Percentiles rank a stretch among this genome's conserved stretches.
Evolutionary conservation across 1,284 basidiomycete genomes (phyloP).

Genomic region (Irpex sp.): DNA sequence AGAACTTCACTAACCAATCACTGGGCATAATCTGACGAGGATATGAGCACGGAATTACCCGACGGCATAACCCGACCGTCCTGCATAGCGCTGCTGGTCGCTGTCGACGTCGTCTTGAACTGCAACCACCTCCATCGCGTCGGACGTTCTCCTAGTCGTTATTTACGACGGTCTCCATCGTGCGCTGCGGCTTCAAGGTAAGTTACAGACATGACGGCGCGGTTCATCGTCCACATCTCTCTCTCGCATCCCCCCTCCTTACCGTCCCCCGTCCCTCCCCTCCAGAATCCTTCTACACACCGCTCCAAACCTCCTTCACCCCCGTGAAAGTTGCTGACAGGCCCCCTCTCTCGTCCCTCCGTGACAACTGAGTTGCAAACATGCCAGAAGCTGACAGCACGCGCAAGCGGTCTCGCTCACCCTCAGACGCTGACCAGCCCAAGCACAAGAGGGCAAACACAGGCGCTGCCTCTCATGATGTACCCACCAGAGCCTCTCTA

Average conservation of each 20-base stretch:
- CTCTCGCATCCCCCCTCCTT: conserved; percentile 30
- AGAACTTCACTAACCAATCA: neutral
- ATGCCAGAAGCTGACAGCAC: conserved; percentile 80
- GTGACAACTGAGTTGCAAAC: conserved; percentile 43
- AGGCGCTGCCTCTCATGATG: conserved; percentile 64
- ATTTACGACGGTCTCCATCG: neutral
- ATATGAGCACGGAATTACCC: conserved; percentile 1
- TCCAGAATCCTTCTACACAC: conserved; percentile 22
- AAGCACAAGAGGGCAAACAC: conserved; percentile 83
- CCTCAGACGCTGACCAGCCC: conserved; percentile 75
- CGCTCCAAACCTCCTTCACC: conserved; percentile 23
- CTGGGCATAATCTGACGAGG: neutral
- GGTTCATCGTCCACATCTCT: conserved; percentile 23
- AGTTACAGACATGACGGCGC: conserved; percentile 22
- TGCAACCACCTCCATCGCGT: conserved; percentile 8
- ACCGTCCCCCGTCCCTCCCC: conserved; percentile 29
- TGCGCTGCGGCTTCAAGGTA: conserved; percentile 20
- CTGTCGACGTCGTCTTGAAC: conserved; percentile 9
- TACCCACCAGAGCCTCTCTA: conserved; percentile 36
- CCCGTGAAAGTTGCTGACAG: conserved; percentile 26
- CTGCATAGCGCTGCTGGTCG: neutral
- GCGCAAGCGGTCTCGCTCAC: conserved; percentile 82
- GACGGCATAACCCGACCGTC: conserved; percentile 11
- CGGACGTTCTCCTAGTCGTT: neutral
- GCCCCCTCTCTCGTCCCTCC: conserved; percentile 20